A percentile compares a stretch with the other conserved stretches of the same genome.
Evolutionary conservation across 140 eudicot species (phyloP).

Genomic region (Erigeron philadelphicus): DNA sequence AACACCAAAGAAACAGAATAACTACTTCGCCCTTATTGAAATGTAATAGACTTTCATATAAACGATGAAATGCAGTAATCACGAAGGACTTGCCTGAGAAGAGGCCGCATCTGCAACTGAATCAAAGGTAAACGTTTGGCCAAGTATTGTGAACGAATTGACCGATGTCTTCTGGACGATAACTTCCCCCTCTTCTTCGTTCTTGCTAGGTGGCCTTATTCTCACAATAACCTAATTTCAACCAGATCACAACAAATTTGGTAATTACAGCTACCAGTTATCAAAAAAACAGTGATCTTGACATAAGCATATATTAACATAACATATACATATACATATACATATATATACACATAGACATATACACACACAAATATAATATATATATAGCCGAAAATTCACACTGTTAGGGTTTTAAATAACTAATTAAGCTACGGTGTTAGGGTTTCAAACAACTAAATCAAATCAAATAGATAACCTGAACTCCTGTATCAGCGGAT

Average conservation of each 20-base stretch:
- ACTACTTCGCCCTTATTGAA: constrained; percentile 2
- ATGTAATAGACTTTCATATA: background rate
- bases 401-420: background rate
- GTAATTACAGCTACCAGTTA: background rate
- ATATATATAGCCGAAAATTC: background rate
- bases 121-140: constrained; percentile 71
- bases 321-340: no score
- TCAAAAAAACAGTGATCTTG: no score
- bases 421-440: background rate
- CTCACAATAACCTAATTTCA: constrained; percentile 69
- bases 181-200: constrained; percentile 57
- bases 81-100: constrained; percentile 49
- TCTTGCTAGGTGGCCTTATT: constrained; percentile 68
- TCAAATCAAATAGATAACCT: constrained; percentile 33
- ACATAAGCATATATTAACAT: no score
- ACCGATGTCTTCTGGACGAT: constrained; percentile 53
- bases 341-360: no score
- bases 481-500: constrained; percentile 71
- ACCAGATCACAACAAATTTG: constrained; percentile 11
- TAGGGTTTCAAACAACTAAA: constrained; percentile 13
- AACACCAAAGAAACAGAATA: constrained; percentile 4
- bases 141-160: constrained; percentile 58
- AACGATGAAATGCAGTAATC: background rate
- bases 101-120: constrained; percentile 68
- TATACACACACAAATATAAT: no score